phyloP scores from a whole-genome alignment of 2,329 filamentous ascomycete species.

The Anisogramma anomala region DNA sequence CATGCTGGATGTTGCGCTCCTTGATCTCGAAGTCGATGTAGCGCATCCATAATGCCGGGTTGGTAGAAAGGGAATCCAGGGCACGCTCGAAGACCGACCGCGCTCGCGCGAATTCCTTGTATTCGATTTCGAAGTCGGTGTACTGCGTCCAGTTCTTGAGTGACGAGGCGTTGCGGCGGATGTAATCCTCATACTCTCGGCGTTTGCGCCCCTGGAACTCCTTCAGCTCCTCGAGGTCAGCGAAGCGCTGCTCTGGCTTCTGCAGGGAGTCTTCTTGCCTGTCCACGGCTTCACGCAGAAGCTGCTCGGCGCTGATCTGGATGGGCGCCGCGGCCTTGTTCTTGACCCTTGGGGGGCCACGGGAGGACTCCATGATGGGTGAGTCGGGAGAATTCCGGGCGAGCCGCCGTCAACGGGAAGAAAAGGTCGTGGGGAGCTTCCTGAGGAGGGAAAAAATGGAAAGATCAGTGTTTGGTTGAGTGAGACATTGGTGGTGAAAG shows the following conservation, averaged over 20 bases:
- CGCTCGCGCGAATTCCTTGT: slow-evolving; percentile 90
- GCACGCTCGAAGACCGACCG: slow-evolving; percentile 90
- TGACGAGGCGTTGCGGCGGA: slow-evolving; percentile 83
- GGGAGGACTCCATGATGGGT: slow-evolving; percentile 69
- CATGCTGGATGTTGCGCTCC: slow-evolving; percentile 89
- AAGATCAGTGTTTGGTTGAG: too few species aligned
- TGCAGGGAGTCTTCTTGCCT: slow-evolving; percentile 81
- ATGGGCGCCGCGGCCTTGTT: slow-evolving; percentile 91
- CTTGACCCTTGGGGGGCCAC: slow-evolving; percentile 91
- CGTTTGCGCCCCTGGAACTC: slow-evolving; percentile 94
- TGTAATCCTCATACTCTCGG: slow-evolving; percentile 96
- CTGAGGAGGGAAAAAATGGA: too few species aligned
- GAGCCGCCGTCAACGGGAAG: too few species aligned
- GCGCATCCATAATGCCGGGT: slow-evolving; percentile 76
- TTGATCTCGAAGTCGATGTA: slow-evolving; percentile 95
- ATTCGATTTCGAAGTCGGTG: slow-evolving; percentile 92
- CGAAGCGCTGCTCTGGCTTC: slow-evolving; percentile 87
- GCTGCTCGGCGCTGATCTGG: slow-evolving; percentile 92
- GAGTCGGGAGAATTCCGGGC: too few species aligned
- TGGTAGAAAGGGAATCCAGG: slow-evolving; percentile 81
- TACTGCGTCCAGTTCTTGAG: slow-evolving; percentile 99
- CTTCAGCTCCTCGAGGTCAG: slow-evolving; percentile 93
- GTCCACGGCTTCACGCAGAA: slow-evolving; percentile 93
- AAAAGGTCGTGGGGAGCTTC: too few species aligned
- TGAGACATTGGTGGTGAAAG: too few species aligned